Conservation (phyloP, 768 basidiomycete species). For the Amanita phalloides region DNA sequence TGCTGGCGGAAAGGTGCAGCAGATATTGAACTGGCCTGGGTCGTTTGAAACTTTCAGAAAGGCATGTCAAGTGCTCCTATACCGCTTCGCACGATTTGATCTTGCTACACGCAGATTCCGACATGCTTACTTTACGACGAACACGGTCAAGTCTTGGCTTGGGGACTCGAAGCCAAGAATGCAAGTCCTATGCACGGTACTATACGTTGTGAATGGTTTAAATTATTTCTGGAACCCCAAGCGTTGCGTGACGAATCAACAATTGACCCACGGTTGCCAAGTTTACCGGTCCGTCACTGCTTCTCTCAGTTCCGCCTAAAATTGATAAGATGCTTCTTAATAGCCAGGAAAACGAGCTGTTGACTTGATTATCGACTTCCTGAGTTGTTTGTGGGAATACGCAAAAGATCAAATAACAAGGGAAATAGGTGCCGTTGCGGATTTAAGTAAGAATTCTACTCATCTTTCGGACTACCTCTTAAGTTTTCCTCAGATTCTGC, state of each 20-base stretch:
- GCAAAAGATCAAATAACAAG: constrained; percentile 80
- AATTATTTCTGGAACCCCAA: constrained; percentile 76
- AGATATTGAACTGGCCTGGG: constrained; percentile 81
- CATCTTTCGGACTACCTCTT: neutral
- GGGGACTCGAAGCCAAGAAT: constrained; percentile 86
- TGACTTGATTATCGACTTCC: constrained; percentile 77
- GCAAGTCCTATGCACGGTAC: constrained; percentile 58
- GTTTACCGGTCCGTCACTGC: constrained; percentile 51
- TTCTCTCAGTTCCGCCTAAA: neutral
- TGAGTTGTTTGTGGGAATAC: constrained; percentile 78
- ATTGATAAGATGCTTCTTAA: constrained; percentile 8
- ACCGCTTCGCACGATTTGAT: constrained; percentile 1
- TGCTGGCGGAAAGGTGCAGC: constrained; percentile 67
- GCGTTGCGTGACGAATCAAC: constrained; percentile 62
- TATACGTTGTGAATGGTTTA: constrained; percentile 57
- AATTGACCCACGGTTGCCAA: constrained; percentile 70
- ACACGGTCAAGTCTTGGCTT: constrained; percentile 61
- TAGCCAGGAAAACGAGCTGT: constrained; percentile 68
- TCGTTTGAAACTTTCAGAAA: constrained; percentile 82
- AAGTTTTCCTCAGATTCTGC: constrained; percentile 47
- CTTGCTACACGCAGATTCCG: constrained; percentile 37
- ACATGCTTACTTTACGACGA: constrained; percentile 81
- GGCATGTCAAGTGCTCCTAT: constrained; percentile 20
- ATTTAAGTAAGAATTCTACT: constrained; percentile 47
- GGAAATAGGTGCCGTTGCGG: constrained; percentile 79